phyloP scores from a whole-genome alignment of 345 rosid genomes.

The Ceriops decandra region DNA sequence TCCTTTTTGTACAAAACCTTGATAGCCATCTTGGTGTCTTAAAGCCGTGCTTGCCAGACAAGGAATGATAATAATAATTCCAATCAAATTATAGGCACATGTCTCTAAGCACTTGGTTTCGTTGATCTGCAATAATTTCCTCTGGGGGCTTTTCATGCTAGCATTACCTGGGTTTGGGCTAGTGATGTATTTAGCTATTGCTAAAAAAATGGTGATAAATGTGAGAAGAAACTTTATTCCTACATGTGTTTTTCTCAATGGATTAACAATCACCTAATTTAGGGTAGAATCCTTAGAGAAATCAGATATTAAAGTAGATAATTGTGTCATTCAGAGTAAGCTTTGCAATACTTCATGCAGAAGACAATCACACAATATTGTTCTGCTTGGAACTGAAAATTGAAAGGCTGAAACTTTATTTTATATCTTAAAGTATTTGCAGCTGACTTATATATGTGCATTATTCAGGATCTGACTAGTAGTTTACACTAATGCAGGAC shows the following conservation, averaged over 20 bases:
- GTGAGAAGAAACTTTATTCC: background rate
- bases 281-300: background rate
- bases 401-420: no score
- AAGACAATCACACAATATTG: no score
- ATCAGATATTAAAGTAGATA: background rate
- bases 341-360: no score
- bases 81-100: no score
- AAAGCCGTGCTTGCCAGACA: no score
- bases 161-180: background rate
- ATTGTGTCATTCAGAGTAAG: background rate
- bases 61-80: no score
- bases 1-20: no score
- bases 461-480: background rate
- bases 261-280: background rate
- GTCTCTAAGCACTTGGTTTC: no score
- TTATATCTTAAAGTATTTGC: no score
- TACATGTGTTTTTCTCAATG: background rate
- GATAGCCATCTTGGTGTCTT: no score
- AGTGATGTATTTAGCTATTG: background rate
- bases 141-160: background rate
- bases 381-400: no score
- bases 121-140: background rate
- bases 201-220: background rate
- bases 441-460: no score
- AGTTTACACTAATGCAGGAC: constrained; percentile 27